Percentiles rank a stretch among this genome's conserved stretches.
phyloP scores from a whole-genome alignment of 306 rosid species.

The Quercus engelmannii region DNA sequence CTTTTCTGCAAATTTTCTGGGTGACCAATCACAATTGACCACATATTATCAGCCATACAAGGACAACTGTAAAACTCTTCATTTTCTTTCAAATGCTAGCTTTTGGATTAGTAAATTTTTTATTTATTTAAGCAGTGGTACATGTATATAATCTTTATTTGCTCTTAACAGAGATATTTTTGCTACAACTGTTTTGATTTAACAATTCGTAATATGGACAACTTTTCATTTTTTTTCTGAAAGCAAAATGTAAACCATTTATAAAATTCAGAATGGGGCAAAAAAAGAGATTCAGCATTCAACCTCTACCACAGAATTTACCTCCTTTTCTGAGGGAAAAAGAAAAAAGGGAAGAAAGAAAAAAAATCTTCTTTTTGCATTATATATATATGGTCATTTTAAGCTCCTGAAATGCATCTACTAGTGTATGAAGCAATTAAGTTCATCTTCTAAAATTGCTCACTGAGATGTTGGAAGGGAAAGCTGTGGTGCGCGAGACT shows the following conservation, averaged over 20 bases:
- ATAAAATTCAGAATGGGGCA: slow-evolving; percentile 1
- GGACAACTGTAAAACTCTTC: background rate
- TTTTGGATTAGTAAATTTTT: no score
- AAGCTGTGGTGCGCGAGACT: slow-evolving; percentile 57
- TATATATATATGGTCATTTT: no score
- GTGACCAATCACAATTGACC: slow-evolving; percentile 4
- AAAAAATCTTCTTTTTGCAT: no score
- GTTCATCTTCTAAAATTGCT: background rate
- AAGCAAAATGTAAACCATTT: background rate
- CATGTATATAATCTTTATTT: background rate
- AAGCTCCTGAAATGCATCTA: background rate
- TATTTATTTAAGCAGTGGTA: no score
- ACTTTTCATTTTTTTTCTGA: slow-evolving; percentile 9
- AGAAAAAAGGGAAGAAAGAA: background rate
- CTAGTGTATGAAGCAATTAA: no score
- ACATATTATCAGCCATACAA: background rate
- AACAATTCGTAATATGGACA: slow-evolving; percentile 25
- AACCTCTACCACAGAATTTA: slow-evolving; percentile 35
- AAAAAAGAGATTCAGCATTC: background rate
- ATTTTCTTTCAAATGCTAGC: background rate
- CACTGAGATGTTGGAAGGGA: slow-evolving; percentile 67
- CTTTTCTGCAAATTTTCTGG: background rate
- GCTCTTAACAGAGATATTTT: slow-evolving; percentile 27
- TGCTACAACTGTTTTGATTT: slow-evolving; percentile 32
- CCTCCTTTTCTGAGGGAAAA: background rate